Conservation (phyloP, 1,139 yeast species). For the Debaryomyces fabryi region DNA sequence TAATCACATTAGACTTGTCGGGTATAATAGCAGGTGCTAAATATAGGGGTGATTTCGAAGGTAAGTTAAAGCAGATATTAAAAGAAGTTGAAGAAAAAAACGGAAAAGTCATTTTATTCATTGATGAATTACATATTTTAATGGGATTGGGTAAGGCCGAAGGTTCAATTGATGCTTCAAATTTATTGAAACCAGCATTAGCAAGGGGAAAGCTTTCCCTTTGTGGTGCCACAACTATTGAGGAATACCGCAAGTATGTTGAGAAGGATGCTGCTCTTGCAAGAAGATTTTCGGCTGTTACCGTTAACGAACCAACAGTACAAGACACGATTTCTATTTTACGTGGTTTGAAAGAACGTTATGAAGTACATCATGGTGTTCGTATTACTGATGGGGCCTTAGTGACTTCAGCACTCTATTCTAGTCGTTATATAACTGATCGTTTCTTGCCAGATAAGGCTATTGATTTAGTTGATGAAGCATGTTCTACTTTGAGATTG, state of each 20-base stretch:
- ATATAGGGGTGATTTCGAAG: conserved; percentile 94
- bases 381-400: conserved; percentile 90
- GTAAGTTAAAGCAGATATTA: conserved; percentile 78
- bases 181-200: conserved; percentile 86
- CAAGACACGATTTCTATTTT: conserved; percentile 89
- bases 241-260: conserved; percentile 82
- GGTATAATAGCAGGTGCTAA: conserved; percentile 92
- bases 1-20: conserved; percentile 84
- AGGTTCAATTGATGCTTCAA: conserved; percentile 95
- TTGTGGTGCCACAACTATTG: conserved; percentile 94
- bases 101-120: conserved; percentile 79
- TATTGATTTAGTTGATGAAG: conserved; percentile 94
- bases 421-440: conserved; percentile 90
- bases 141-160: conserved; percentile 94
- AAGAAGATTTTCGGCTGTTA: conserved; percentile 88
- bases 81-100: conserved; percentile 84
- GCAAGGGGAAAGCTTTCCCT: conserved; percentile 93
- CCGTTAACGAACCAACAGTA: conserved; percentile 88
- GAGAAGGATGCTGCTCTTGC: conserved; percentile 93
- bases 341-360: conserved; percentile 89
- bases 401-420: conserved; percentile 89
- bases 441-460: conserved; percentile 94
- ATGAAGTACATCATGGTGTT: conserved; percentile 99
- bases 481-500: conserved; percentile 88
- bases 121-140: conserved; percentile 90